phyloP scores from a whole-genome alignment of 2,329 filamentous ascomycete species.

The Pseudopithomyces chartarum region DNA sequence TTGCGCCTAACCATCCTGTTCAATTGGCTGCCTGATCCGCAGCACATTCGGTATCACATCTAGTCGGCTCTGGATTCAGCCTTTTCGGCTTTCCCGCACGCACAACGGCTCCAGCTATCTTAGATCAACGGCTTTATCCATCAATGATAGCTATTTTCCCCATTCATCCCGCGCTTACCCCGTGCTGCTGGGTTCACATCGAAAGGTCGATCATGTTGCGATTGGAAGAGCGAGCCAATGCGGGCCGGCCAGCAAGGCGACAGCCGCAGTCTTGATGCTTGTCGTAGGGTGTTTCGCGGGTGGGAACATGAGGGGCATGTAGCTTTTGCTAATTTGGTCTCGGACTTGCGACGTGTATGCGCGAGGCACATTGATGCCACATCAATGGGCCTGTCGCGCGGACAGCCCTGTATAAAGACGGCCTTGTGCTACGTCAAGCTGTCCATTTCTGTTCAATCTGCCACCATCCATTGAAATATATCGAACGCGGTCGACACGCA shows the following conservation, averaged over 20 bases:
- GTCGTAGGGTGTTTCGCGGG: neutral
- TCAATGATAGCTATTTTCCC: constrained; percentile 5
- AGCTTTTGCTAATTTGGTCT: constrained; percentile 11
- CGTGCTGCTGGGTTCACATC: constrained; percentile 1
- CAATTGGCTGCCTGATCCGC: constrained; percentile 1
- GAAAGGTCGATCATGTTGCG: constrained; percentile 4
- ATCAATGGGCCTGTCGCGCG: neutral
- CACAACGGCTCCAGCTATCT: neutral
- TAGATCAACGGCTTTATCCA: neutral
- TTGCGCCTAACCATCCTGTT: neutral
- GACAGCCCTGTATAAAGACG: constrained; percentile 11
- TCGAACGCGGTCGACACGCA: neutral
- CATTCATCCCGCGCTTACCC: constrained; percentile 6
- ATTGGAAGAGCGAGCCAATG: constrained; percentile 2
- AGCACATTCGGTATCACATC: neutral
- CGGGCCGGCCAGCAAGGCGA: constrained; percentile 5
- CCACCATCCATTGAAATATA: neutral
- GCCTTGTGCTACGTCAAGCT: constrained; percentile 4
- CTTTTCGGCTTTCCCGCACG: constrained; percentile 6
- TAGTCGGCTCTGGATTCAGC: constrained; percentile 4
- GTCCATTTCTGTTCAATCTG: neutral
- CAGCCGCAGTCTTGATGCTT: neutral
- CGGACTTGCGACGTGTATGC: neutral
- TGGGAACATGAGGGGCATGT: neutral
- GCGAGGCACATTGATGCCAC: neutral